Conservation (phyloP, 2,329 filamentous ascomycete genomes). For the Pyrenochaeta sp. region DNA sequence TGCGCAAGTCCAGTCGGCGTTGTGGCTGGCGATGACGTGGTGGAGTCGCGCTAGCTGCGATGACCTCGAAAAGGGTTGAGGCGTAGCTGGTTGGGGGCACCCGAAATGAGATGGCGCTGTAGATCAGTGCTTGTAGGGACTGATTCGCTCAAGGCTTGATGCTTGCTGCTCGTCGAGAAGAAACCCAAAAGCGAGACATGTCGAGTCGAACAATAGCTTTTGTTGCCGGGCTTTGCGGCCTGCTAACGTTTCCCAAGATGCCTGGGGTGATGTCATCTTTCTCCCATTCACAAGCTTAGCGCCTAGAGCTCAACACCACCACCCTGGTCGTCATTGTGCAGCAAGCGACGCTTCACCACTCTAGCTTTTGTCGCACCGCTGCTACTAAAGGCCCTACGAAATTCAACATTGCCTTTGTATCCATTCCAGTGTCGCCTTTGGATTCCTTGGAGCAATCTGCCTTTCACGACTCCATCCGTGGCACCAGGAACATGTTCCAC, state of each 20-base stretch:
- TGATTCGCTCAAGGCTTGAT: conserved; percentile 4
- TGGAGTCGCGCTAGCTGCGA: conserved; percentile 15
- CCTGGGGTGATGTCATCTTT: conserved; percentile 23
- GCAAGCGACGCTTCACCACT: conserved; percentile 10
- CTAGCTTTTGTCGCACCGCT: conserved; percentile 14
- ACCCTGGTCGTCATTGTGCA: conserved; percentile 24
- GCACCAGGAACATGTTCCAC: neutral
- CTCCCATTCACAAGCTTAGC: conserved; percentile 7
- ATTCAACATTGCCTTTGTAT: neutral
- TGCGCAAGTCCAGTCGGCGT: conserved; percentile 8
- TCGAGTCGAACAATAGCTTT: conserved; percentile 8
- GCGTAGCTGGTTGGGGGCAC: conserved; percentile 24
- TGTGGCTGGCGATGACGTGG: conserved; percentile 32
- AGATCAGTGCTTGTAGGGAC: conserved; percentile 15
- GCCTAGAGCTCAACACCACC: conserved; percentile 9
- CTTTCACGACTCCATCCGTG: conserved; percentile 2
- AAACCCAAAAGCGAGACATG: conserved; percentile 5
- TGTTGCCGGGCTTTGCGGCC: conserved; percentile 18
- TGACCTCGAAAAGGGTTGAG: conserved; percentile 12
- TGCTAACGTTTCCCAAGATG: neutral
- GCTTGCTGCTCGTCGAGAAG: conserved; percentile 1
- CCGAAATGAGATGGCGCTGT: conserved; percentile 22
- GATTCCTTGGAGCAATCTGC: neutral
- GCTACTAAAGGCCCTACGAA: conserved; percentile 6
- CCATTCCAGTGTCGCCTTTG: neutral